Base-by-base conservation (phyloP, 2,329 filamentous ascomycete species). In the Chrysoporthe austroafricana region DNA sequence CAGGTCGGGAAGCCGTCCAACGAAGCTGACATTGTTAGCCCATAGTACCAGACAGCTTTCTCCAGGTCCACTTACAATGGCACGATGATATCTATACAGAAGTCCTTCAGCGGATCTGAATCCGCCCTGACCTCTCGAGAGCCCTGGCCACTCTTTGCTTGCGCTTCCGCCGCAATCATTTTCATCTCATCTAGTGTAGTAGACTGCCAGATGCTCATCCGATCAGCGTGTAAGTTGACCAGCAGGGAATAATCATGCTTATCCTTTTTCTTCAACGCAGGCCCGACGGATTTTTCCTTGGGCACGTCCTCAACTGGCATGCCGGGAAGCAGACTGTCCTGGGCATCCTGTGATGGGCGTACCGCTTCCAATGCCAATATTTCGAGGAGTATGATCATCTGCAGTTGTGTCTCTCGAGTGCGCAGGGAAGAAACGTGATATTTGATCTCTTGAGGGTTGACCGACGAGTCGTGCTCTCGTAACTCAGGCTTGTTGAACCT, bases 141-240 rank as follows among this genome's bases (percentile, higher is more conserved):
- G 54, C 79, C 79, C 2, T 71, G 70, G 1, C 76, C 72, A 5
- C 75, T 72, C 2, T 73, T 75, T 3, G 76, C 70, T 70, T 86
- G 84, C 0, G 83, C 81, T 65, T 86, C 84, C 57, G 83, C 82
- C 18, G 85, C 73, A 16, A 85, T 74, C 48, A 70, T 68, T 32
- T 82, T 79, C 68, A 85, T 77, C 65, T 88, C 85, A 70, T 91
- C 86, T 32, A 88, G 80, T 46, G 89, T 88, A 8, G 92, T 89
- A 3, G 91, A 93, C 74, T 94, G 91, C 92, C 92, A 95, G 69
- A 96, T 96, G 73, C 90, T 93, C 34, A 96, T 81, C 59, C 91
- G 88, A 76, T 96, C 92, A 8, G 92, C 86, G 63, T 94, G 86
- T 0, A 93, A 82, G 74, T 95, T 92, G 4, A 94, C 81, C 26